Evolutionary conservation across 176 grass and related monocot species (phyloP).

Genomic region (Dendrocalamus sinicus): DNA sequence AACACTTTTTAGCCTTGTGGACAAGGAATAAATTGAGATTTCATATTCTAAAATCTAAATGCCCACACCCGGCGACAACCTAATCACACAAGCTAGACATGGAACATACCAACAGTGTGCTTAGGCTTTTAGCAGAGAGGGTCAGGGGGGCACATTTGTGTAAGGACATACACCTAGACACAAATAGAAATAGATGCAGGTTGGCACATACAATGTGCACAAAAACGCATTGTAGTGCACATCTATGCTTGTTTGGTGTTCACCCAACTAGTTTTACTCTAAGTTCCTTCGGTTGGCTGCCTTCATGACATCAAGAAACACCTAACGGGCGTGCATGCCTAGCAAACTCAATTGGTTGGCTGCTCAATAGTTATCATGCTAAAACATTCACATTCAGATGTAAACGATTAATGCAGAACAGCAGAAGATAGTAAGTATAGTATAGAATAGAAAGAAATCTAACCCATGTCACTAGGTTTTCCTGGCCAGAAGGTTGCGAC

Average conservation of each 20-base stretch:
- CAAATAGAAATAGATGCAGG: neutral
- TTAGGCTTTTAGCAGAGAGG: neutral
- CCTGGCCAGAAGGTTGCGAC: conserved; percentile 93
- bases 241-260: neutral
- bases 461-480: conserved; percentile 98
- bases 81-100: conserved; percentile 5
- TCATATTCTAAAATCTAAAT: neutral
- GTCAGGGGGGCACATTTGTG: neutral
- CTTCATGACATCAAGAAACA: conserved; percentile 10
- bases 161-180: neutral
- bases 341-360: neutral
- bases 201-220: neutral
- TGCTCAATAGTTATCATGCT: neutral
- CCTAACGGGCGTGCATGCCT: neutral
- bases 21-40: neutral
- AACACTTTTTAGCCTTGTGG: neutral
- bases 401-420: conserved; percentile 27
- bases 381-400: neutral
- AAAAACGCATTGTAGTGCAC: neutral
- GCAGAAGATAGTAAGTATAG: neutral
- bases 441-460: conserved; percentile 45
- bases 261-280: neutral
- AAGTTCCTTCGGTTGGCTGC: neutral
- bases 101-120: neutral
- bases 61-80: neutral